phyloP scores from a whole-genome alignment of 2,329 filamentous ascomycete genomes.

The Ilyonectria sp. region DNA sequence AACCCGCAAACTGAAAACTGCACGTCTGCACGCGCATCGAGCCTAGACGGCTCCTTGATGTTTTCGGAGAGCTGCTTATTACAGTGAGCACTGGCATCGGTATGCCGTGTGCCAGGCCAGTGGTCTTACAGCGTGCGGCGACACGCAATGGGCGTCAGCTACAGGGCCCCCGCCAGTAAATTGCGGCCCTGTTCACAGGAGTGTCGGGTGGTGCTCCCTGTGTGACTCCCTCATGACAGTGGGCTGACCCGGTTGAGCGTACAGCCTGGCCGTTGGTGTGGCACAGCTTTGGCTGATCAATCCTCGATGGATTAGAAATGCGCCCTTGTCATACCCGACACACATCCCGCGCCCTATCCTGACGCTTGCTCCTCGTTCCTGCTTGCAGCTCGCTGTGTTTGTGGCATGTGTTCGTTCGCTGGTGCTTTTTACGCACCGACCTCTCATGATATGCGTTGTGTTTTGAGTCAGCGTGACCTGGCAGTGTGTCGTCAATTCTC shows the following conservation, averaged over 20 bases:
- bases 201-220: too few relatives aligned
- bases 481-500: constrained; percentile 13
- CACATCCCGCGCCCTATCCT: background rate
- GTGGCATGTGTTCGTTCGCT: constrained; percentile 20
- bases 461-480: constrained; percentile 12
- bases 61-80: background rate
- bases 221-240: background rate
- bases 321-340: too few relatives aligned
- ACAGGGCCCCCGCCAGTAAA: background rate
- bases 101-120: background rate
- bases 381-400: background rate
- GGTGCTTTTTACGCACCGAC: constrained; percentile 6
- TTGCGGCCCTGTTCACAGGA: background rate
- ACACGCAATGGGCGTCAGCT: background rate
- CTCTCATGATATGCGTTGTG: background rate
- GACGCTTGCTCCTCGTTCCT: background rate
- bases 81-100: background rate
- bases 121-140: background rate
- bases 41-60: background rate
- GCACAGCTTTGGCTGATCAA: background rate
- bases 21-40: background rate
- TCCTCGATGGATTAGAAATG: background rate
- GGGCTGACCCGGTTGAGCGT: background rate
- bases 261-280: background rate
- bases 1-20: background rate